Percentiles rank a stretch among this genome's conserved stretches.
Evolutionary conservation across 129 eudicot species (phyloP).

Genomic region (Artemisia argyi): DNA sequence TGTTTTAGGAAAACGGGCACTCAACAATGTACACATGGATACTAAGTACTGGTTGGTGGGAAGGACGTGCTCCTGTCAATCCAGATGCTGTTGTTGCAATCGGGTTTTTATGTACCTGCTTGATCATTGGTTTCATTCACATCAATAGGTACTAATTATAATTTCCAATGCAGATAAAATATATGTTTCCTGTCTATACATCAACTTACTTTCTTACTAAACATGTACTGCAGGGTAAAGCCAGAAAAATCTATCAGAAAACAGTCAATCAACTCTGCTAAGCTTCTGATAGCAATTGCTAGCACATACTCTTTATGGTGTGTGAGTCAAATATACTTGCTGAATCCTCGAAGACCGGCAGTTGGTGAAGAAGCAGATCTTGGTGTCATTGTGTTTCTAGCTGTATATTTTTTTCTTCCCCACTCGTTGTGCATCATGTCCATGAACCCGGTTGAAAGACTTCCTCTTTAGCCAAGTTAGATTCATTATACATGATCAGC

Average conservation of each 20-base stretch:
- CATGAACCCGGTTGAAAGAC: conserved; percentile 59
- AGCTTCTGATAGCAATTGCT: conserved; percentile 59
- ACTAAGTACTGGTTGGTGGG: conserved; percentile 99
- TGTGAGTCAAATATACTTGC: conserved; percentile 79
- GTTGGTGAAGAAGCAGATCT: conserved; percentile 98
- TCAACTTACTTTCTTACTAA: not conserved
- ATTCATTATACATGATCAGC: not conserved
- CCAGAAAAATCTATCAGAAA: conserved; percentile 45
- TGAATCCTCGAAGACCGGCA: conserved; percentile 74
- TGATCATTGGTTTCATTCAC: conserved; percentile 72
- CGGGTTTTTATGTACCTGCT: conserved; percentile 59
- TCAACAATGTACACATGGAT: conserved; percentile 88
- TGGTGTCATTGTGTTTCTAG: conserved; percentile 78
- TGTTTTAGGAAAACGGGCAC: conserved; percentile 82
- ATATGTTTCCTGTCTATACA: not conserved
- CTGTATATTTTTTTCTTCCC: conserved; percentile 70
- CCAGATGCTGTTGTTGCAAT: conserved; percentile 85
- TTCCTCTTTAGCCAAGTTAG: conserved; percentile 43
- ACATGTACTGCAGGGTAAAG: conserved; percentile 52
- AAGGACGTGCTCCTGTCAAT: conserved; percentile 73
- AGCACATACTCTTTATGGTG: conserved; percentile 78
- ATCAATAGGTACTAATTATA: conserved; percentile 64
- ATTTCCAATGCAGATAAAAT: not conserved
- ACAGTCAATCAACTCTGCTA: conserved; percentile 51
- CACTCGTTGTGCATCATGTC: conserved; percentile 77